phyloP scores from a whole-genome alignment of 441 rosid species.

The Adansonia grandidieri region DNA sequence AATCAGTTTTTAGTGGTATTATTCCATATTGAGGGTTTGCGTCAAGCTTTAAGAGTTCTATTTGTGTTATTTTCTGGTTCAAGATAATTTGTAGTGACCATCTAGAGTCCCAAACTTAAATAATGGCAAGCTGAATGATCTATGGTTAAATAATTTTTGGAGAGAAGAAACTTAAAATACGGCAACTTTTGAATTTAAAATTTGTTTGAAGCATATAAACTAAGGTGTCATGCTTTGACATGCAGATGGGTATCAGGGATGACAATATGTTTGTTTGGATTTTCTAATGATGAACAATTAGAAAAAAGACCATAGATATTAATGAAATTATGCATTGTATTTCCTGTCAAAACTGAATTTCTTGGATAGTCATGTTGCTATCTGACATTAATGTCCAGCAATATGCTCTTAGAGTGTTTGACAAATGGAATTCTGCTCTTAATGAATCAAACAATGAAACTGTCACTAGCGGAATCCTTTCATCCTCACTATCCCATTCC shows the following conservation, averaged over 20 bases:
- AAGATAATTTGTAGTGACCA: background rate
- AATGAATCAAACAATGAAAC: background rate
- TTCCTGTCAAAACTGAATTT: background rate
- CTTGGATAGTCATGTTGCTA: background rate
- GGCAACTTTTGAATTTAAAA: background rate
- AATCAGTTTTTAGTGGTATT: background rate
- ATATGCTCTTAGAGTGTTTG: conserved; percentile 1
- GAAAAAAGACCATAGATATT: background rate
- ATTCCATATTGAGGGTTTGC: background rate
- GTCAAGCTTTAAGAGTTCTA: background rate
- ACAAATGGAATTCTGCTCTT: background rate
- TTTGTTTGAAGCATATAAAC: background rate
- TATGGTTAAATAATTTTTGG: background rate
- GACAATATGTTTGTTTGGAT: background rate
- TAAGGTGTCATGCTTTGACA: conserved; percentile 2
- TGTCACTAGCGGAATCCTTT: background rate
- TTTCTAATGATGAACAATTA: background rate
- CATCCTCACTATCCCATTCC: background rate
- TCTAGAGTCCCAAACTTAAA: no score
- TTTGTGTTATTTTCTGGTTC: background rate
- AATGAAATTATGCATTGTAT: background rate
- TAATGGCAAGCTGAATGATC: background rate
- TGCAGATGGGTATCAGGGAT: background rate
- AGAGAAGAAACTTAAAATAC: background rate
- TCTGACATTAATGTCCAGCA: background rate